These are phyloP conservation scores for Rubus idaeus DNA, from an alignment of 306 rosid species.

Conservation along the genomic window DNA sequence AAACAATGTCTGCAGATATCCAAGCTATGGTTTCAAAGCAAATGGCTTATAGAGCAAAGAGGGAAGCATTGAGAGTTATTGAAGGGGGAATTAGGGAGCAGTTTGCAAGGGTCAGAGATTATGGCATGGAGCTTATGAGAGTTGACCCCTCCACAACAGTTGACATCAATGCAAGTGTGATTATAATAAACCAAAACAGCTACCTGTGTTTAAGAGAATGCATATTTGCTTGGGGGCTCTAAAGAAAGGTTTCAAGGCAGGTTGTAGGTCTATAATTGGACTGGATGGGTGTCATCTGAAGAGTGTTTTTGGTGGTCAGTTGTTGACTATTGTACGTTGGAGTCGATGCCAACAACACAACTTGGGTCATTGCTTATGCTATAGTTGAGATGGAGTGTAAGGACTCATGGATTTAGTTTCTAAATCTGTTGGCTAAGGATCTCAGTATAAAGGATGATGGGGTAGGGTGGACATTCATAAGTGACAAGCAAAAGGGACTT, in stretches of 20 bases:
- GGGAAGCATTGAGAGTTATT: background rate
- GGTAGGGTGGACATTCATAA: background rate
- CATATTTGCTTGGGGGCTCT: background rate
- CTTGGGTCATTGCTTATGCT: background rate
- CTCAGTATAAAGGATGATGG: background rate
- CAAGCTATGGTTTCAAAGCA: background rate
- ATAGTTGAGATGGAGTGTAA: background rate
- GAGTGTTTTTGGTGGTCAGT: background rate
- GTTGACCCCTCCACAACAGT: background rate
- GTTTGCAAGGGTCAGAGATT: background rate
- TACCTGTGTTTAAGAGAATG: background rate
- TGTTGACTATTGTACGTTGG: background rate
- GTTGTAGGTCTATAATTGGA: background rate
- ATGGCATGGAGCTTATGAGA: background rate
- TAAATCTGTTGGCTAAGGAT: fast-evolving
- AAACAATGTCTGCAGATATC: background rate
- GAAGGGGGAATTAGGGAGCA: background rate
- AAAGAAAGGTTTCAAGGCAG: background rate
- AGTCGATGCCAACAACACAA: background rate
- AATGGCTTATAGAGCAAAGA: background rate
- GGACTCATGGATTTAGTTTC: background rate
- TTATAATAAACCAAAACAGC: background rate
- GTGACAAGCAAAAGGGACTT: background rate
- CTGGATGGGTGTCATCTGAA: background rate
- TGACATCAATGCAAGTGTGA: background rate